phyloP scores from a whole-genome alignment of 2,329 filamentous ascomycete genomes.

The Alternaria sp. region DNA sequence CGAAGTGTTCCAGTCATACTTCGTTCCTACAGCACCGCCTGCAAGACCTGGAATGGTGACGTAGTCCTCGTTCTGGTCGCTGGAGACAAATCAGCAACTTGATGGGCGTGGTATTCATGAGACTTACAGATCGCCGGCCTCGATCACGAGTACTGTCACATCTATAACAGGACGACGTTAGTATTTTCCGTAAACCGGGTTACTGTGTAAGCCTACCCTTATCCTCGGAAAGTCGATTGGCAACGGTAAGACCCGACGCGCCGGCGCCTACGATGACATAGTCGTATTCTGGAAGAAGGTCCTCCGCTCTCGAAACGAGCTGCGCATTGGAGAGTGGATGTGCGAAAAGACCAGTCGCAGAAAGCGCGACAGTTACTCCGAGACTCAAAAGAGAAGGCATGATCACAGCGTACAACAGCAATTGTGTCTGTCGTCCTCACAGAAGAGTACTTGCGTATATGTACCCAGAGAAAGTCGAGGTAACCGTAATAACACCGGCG shows the following conservation, averaged over 20 bases:
- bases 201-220: constrained; percentile 8
- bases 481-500: constrained; percentile 1
- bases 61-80: constrained; percentile 30
- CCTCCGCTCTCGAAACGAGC: constrained; percentile 15
- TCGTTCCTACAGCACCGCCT: constrained; percentile 31
- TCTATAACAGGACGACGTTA: constrained; percentile 8
- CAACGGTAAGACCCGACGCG: constrained; percentile 35
- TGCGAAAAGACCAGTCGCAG: constrained; percentile 16
- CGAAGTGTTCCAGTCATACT: constrained; percentile 35
- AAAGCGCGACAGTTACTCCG: constrained; percentile 18
- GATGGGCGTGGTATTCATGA: not conserved
- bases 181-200: not conserved
- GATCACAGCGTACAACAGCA: not conserved
- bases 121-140: constrained; percentile 32
- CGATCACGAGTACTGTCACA: constrained; percentile 29
- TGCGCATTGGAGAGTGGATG: constrained; percentile 25
- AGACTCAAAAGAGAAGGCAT: constrained; percentile 17
- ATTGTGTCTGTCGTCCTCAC: not conserved
- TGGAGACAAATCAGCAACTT: constrained; percentile 10
- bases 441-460: not conserved
- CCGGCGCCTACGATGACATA: constrained; percentile 38
- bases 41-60: constrained; percentile 33
- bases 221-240: constrained; percentile 36
- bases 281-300: constrained; percentile 28
- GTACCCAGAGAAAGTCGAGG: not conserved